A percentile compares a stretch with the other conserved stretches of the same genome.
These are phyloP conservation scores for Aspergillus sp. DNA, from an alignment of 2,329 filamentous ascomycete genomes.

Conservation along the genomic window DNA sequence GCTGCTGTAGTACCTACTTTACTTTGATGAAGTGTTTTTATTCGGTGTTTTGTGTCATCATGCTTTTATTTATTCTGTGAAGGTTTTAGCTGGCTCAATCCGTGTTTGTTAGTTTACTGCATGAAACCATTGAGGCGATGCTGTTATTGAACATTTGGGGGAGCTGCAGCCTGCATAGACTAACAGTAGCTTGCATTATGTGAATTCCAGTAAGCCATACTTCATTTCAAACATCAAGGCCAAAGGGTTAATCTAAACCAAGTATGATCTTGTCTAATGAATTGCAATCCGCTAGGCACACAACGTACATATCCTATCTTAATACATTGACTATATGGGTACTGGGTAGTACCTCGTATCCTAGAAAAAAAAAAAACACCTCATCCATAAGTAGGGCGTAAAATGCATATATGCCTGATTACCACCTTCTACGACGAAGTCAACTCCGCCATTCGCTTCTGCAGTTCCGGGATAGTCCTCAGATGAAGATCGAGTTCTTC, in stretches of 20 bases:
- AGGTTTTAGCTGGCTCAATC: neutral
- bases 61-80: neutral
- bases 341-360: neutral
- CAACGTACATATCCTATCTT: neutral
- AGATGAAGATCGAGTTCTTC: conserved; percentile 88
- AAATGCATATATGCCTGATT: neutral
- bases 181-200: neutral
- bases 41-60: neutral
- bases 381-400: neutral
- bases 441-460: conserved; percentile 80
- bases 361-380: neutral
- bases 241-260: too few species aligned
- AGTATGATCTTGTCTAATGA: neutral
- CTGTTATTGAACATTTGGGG: neutral
- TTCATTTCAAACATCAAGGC: too few species aligned
- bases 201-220: too few species aligned
- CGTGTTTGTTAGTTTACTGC: neutral
- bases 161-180: neutral
- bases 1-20: neutral
- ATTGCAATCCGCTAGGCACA: neutral
- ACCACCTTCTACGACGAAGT: conserved; percentile 43
- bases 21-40: neutral
- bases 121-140: too few species aligned
- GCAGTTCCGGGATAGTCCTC: conserved; percentile 81
- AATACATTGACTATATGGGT: neutral